phyloP scores from a whole-genome alignment of 2,329 filamentous ascomycete genomes.

The Fusarium veterinarium region DNA sequence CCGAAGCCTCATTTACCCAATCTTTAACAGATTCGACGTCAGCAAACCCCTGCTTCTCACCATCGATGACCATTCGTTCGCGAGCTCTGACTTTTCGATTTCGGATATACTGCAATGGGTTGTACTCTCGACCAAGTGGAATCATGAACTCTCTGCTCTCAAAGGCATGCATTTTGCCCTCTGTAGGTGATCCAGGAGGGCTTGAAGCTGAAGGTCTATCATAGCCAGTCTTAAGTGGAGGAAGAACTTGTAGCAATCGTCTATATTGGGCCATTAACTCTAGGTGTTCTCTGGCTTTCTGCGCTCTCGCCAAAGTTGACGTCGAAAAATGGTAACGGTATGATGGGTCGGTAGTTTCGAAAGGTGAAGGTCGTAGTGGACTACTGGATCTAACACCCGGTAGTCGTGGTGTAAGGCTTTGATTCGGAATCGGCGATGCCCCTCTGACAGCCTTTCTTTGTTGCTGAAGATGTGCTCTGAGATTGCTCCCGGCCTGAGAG shows the following conservation, averaged over 20 bases:
- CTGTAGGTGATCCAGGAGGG: slow-evolving; percentile 55
- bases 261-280: slow-evolving; percentile 89
- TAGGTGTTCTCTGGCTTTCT: slow-evolving; percentile 86
- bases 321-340: slow-evolving; percentile 78
- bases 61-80: slow-evolving; percentile 79
- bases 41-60: slow-evolving; percentile 80
- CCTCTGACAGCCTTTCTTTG: slow-evolving; percentile 73
- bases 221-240: slow-evolving; percentile 70
- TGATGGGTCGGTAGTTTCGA: slow-evolving; percentile 58
- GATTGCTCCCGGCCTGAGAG: slow-evolving; percentile 65
- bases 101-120: slow-evolving; percentile 91
- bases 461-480: slow-evolving; percentile 77
- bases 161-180: slow-evolving; percentile 47
- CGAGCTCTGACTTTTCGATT: slow-evolving; percentile 88
- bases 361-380: slow-evolving; percentile 59
- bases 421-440: slow-evolving; percentile 67
- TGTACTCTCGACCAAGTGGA: slow-evolving; percentile 78
- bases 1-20: slow-evolving; percentile 79
- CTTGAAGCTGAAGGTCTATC: slow-evolving; percentile 55
- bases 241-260: slow-evolving; percentile 80
- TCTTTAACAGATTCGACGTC: slow-evolving; percentile 76
- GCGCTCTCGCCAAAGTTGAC: slow-evolving; percentile 82
- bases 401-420: slow-evolving; percentile 55
- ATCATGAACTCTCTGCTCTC: slow-evolving; percentile 47
- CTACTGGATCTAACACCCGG: slow-evolving; percentile 56